A percentile compares a stretch with the other conserved stretches of the same genome.
Evolutionary conservation across 2,329 filamentous ascomycete species (phyloP).

Genomic region (Epichloe elymi): DNA sequence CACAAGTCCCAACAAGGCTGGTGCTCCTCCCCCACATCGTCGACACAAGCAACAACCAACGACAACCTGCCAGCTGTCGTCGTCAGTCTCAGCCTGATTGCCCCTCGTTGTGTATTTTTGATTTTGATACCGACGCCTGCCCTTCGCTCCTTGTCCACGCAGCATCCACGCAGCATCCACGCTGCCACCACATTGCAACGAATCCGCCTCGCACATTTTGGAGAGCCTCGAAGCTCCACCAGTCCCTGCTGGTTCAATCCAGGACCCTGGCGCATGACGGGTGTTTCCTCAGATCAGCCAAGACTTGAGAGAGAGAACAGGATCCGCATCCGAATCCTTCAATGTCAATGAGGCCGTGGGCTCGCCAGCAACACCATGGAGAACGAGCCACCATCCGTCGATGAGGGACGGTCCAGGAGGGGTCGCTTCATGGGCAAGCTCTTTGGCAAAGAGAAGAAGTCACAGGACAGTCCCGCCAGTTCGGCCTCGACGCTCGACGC

Average conservation of each 20-base stretch:
- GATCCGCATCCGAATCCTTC: background rate
- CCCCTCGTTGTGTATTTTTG: background rate
- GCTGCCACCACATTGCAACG: background rate
- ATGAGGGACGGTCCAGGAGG: conserved; percentile 30
- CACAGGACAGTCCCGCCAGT: conserved; percentile 21
- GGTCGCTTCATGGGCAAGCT: conserved; percentile 52
- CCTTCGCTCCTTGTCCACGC: background rate
- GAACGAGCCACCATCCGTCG: conserved; percentile 27
- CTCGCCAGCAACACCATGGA: conserved; percentile 25
- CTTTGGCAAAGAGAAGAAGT: conserved; percentile 33
- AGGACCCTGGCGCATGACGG: background rate
- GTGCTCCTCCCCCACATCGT: background rate
- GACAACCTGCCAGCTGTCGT: background rate
- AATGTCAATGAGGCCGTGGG: conserved; percentile 18
- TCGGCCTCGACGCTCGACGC: conserved; percentile 39
- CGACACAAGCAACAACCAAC: conserved; percentile 1
- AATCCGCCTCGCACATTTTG: background rate
- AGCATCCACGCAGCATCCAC: background rate
- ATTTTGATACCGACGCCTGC: background rate
- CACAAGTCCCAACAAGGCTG: background rate
- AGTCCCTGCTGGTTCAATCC: background rate
- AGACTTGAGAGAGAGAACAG: background rate
- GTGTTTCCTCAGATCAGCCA: background rate
- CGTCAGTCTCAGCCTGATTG: background rate
- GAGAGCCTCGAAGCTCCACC: background rate